Evolutionary conservation across 2,329 filamentous ascomycete species (phyloP).

Genomic region (Helotiales sp.): DNA sequence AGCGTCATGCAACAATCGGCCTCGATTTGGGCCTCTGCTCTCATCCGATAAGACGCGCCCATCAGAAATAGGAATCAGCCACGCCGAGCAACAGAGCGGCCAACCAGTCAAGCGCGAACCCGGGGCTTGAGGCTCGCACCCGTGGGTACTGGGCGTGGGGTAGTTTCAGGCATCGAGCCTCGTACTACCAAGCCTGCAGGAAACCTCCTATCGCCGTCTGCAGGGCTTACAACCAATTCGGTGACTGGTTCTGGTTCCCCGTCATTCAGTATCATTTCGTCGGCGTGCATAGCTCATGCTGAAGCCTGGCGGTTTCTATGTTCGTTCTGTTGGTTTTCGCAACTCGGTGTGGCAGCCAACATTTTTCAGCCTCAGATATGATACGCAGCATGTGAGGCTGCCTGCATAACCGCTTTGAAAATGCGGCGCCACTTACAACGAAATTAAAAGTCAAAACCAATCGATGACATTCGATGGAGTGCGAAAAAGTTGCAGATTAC

Average conservation of each 20-base stretch:
- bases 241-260: too few species aligned
- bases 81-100: background rate
- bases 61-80: background rate
- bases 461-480: too few species aligned
- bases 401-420: background rate
- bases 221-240: background rate
- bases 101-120: background rate
- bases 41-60: background rate
- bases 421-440: background rate
- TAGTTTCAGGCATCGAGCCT: background rate
- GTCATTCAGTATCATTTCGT: too few species aligned
- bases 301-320: too few species aligned
- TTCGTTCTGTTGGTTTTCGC: background rate
- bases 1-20: too few species aligned
- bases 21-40: too few species aligned
- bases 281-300: background rate
- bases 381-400: background rate
- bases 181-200: background rate
- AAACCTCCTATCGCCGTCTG: background rate
- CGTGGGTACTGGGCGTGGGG: background rate
- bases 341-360: background rate
- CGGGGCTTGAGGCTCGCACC: background rate
- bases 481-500: too few species aligned
- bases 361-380: background rate
- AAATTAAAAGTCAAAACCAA: too few species aligned